Conservation (phyloP, 2,329 filamentous ascomycete genomes). For the Stachybotrys elegans region DNA sequence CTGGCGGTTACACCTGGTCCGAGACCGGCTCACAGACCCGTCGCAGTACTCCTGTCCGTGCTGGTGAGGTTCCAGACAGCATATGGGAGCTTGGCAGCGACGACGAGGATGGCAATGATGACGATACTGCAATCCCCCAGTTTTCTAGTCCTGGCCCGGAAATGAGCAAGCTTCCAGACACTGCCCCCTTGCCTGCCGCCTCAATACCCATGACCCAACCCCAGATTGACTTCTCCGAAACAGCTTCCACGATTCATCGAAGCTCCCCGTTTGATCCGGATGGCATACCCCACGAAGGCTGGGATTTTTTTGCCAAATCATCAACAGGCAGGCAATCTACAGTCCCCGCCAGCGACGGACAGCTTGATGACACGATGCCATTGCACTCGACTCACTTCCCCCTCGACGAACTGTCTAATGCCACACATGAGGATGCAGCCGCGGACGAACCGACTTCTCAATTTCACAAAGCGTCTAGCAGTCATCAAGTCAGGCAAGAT, state of each 20-base stretch:
- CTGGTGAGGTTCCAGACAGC: constrained; percentile 7
- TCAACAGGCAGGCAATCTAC: constrained; percentile 4
- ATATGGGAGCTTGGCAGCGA: constrained; percentile 18
- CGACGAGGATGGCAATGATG: constrained; percentile 11
- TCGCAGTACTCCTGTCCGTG: constrained; percentile 22
- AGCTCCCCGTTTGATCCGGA: constrained; percentile 21
- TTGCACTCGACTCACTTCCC: constrained; percentile 15
- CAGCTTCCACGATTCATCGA: constrained; percentile 25
- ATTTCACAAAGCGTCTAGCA: no score
- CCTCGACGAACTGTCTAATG: constrained; percentile 21
- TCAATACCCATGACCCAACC: not conserved
- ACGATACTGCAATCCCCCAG: constrained; percentile 1
- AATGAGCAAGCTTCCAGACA: constrained; percentile 22
- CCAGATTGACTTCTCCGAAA: constrained; percentile 27
- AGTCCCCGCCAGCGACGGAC: constrained; percentile 1
- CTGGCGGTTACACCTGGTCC: constrained; percentile 18
- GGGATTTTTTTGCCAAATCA: constrained; percentile 11
- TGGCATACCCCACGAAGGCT: constrained; percentile 9
- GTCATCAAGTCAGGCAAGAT: no score
- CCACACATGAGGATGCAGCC: constrained; percentile 15
- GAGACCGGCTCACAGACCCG: constrained; percentile 19
- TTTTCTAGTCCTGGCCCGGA: constrained; percentile 22
- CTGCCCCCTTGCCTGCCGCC: constrained; percentile 18
- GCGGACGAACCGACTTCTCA: no score
- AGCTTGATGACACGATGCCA: constrained; percentile 3